Conservation (phyloP, 306 rosid genomes). For the Parietaria judaica region DNA sequence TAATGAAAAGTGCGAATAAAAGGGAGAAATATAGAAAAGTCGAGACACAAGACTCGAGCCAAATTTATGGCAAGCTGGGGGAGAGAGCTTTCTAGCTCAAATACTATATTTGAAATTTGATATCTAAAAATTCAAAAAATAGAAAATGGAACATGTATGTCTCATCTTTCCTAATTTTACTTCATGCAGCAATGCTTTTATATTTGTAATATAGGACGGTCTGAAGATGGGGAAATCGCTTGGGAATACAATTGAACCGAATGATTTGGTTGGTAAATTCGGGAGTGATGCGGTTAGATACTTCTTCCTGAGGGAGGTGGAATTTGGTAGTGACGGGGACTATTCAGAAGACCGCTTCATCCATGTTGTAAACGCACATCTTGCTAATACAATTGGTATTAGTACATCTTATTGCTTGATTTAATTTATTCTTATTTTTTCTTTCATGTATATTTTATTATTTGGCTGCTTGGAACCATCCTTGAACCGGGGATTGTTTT, state of each 20-base stretch:
- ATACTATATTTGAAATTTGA: no score
- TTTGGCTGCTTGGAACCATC: neutral
- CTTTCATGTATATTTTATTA: neutral
- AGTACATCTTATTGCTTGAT: neutral
- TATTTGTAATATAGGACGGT: slow-evolving; percentile 86
- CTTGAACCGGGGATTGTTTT: slow-evolving; percentile 16
- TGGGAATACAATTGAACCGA: slow-evolving; percentile 97
- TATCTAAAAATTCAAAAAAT: no score
- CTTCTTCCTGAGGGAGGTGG: slow-evolving; percentile 93
- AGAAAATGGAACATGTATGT: slow-evolving; percentile 6
- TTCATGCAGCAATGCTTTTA: slow-evolving; percentile 64
- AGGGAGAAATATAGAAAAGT: neutral
- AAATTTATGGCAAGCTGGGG: no score
- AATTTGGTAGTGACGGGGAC: slow-evolving; percentile 90
- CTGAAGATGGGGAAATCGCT: slow-evolving; percentile 97
- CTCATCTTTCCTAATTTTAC: slow-evolving; percentile 44
- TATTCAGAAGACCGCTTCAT: slow-evolving; percentile 92
- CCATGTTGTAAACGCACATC: slow-evolving; percentile 87
- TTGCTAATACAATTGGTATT: slow-evolving; percentile 90
- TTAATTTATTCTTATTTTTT: slow-evolving; percentile 2
- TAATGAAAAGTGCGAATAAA: neutral
- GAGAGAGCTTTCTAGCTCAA: no score
- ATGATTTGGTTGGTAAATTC: slow-evolving; percentile 68
- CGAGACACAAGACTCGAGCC: no score
- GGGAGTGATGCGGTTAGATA: slow-evolving; percentile 92